Percentiles rank a stretch among this genome's conserved stretches.
Conservation (phyloP, 2,329 filamentous ascomycete genomes). For the Talaromyces atroroseus region DNA sequence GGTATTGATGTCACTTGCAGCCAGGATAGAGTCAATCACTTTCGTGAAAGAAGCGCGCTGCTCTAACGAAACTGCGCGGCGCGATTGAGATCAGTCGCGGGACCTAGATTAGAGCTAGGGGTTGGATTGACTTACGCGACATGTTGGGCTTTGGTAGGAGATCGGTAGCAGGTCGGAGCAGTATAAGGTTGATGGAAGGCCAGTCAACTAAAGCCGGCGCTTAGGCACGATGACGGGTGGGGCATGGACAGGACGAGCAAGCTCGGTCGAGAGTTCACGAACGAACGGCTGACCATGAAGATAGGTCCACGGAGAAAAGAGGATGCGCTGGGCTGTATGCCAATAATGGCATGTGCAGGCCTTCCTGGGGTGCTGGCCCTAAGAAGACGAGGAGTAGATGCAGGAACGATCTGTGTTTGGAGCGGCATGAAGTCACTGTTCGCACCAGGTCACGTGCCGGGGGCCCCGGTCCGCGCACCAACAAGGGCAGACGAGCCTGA, state of each 20-base stretch:
- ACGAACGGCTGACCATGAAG: background rate
- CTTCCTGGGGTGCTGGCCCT: too few relatives aligned
- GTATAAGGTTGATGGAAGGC: background rate
- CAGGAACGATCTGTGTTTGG: background rate
- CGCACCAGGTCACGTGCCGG: background rate
- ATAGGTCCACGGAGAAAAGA: background rate
- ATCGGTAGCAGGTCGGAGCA: background rate
- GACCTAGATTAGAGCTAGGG: background rate
- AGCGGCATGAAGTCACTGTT: background rate
- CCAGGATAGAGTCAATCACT: slow-evolving; percentile 60
- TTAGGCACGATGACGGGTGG: slow-evolving; percentile 30
- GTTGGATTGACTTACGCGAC: slow-evolving; percentile 29
- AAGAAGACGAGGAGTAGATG: background rate
- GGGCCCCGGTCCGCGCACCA: too few relatives aligned
- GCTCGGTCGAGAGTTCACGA: slow-evolving; percentile 2
- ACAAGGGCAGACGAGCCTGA: too few relatives aligned
- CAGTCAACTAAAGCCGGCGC: slow-evolving; percentile 23
- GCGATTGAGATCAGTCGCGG: slow-evolving; percentile 11
- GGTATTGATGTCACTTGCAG: slow-evolving; percentile 56
- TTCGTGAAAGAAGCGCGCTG: slow-evolving; percentile 47
- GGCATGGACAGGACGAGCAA: slow-evolving; percentile 21
- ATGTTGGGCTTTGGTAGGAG: slow-evolving; percentile 21
- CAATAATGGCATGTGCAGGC: too few relatives aligned
- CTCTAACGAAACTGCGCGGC: slow-evolving; percentile 43
- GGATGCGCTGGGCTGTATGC: too few relatives aligned